These are phyloP conservation scores for Jasminum sambac DNA, from an alignment of 257 asterid genomes.

Conservation along the genomic window DNA sequence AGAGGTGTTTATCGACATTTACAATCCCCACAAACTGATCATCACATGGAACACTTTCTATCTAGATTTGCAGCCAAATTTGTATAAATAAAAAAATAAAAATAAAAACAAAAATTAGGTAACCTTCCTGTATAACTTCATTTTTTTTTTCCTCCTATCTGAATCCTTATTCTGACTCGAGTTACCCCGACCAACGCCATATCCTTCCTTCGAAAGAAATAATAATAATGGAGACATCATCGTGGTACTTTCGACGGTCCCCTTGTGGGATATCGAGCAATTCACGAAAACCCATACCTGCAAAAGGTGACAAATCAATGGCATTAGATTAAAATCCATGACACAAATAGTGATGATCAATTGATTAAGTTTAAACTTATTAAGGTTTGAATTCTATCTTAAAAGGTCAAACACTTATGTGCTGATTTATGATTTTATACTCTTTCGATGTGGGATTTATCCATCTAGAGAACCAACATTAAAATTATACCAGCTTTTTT, in stretches of 20 bases:
- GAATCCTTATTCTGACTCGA: constrained; percentile 25
- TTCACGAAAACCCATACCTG: constrained; percentile 82
- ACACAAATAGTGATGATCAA: not conserved
- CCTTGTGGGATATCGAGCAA: constrained; percentile 95
- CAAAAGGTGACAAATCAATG: constrained; percentile 17
- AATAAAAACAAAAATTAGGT: constrained; percentile 14
- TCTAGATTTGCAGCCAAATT: constrained; percentile 2
- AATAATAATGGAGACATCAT: constrained; percentile 83
- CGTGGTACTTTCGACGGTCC: constrained; percentile 81
- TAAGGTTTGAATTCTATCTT: too few relatives aligned
- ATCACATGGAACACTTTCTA: constrained; percentile 24
- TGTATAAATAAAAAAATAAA: not conserved
- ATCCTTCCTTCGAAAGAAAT: constrained; percentile 93
- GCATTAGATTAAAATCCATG: not conserved
- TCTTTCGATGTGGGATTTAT: too few relatives aligned
- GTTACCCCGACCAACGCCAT: constrained; percentile 79
- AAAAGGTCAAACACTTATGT: too few relatives aligned
- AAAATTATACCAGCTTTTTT: constrained; percentile 76
- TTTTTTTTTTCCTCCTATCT: constrained; percentile 23
- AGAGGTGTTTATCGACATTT: constrained; percentile 32
- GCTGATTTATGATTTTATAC: too few relatives aligned
- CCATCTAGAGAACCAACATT: not conserved
- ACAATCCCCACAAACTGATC: constrained; percentile 37
- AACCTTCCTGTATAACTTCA: constrained; percentile 26
- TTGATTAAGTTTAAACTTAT: too few relatives aligned